phyloP scores from a whole-genome alignment of 2,329 filamentous ascomycete genomes.

The Arthrobotrys entomopaga region DNA sequence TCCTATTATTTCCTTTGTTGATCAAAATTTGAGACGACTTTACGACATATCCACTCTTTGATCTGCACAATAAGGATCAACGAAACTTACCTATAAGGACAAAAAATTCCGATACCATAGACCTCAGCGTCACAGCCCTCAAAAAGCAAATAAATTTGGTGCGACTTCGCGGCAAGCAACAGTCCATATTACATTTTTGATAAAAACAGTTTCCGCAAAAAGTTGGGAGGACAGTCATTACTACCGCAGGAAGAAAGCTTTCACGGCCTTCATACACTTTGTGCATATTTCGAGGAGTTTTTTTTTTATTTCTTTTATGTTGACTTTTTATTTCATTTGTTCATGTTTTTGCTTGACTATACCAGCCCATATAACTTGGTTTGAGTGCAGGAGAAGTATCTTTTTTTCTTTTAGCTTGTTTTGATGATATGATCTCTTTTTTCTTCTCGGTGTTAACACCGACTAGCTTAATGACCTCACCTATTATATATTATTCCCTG shows the following conservation, averaged over 20 bases:
- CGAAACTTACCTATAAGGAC: too few relatives aligned
- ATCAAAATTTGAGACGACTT: too few relatives aligned
- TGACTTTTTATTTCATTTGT: slow-evolving; percentile 3
- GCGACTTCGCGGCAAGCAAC: too few relatives aligned
- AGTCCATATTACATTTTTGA: too few relatives aligned
- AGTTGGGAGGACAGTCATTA: slow-evolving; percentile 32
- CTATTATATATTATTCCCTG: not conserved
- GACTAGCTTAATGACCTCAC: slow-evolving; percentile 27
- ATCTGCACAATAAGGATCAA: too few relatives aligned
- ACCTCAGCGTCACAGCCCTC: too few relatives aligned
- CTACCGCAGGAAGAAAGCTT: slow-evolving; percentile 21
- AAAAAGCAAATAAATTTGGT: too few relatives aligned
- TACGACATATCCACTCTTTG: too few relatives aligned
- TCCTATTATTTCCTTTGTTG: too few relatives aligned
- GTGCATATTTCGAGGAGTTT: slow-evolving; percentile 40
- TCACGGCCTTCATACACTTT: slow-evolving; percentile 12
- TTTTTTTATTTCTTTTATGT: slow-evolving; percentile 28
- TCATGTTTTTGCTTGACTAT: slow-evolving; percentile 26
- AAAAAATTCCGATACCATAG: too few relatives aligned
- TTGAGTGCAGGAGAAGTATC: not conserved
- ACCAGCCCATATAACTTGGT: slow-evolving; percentile 10
- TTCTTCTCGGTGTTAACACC: slow-evolving; percentile 11
- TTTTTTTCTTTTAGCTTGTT: slow-evolving; percentile 22
- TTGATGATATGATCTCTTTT: slow-evolving; percentile 41
- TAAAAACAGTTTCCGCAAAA: slow-evolving; percentile 6